Evolutionary conservation across 305 asterid genomes (phyloP), one percentile per base, ranked within the genome.

Genomic region (Galium porrigens): DNA sequence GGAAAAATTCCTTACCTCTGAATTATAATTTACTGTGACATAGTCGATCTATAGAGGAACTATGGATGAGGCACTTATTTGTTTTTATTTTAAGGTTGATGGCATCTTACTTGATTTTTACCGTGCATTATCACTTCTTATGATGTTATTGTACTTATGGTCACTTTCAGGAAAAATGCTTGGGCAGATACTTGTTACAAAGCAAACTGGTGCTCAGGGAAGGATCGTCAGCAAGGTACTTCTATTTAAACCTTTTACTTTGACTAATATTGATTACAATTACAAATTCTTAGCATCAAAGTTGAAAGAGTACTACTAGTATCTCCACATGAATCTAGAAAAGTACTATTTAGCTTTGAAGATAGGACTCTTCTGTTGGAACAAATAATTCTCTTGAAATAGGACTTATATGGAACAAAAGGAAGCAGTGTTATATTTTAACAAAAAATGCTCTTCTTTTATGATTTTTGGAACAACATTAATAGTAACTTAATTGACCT

Each of bases 171-270:
- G 92, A 64, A 85, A 89, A 81, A 92, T 92, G 97, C 94, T 92
- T 34, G 97, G 97, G 20, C 91, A 87, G 73, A 72, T 87, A 74
- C 97, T 92, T 78, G 97, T 92, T 66, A 92, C 99, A 6, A 89
- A 92, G 73, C 99, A 92, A 83, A 81, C 94, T 61, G 99, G 99
- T 61, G 79, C 96, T 64, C 90, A 89, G 75, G 99, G 99, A 72
- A 89, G 85, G 79, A 65, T 89, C 77, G 99, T 92, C 84, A 89
- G 97, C 96, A 92, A 89, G 97, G 99, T 92, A 67, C 18, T 49
- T 27, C 6, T 52, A 63, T n/a, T 14, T n/a, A 4, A 12, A 32
- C n/a, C 34, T 29, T 56, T 12, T 6, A 2, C 11, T 44, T 44
- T 44, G 18, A 30, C 37, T 29, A 30, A 22, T 22, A 22, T 22